Conservation (phyloP, 148 eudicot species). For the Fallopia convolvulus region DNA sequence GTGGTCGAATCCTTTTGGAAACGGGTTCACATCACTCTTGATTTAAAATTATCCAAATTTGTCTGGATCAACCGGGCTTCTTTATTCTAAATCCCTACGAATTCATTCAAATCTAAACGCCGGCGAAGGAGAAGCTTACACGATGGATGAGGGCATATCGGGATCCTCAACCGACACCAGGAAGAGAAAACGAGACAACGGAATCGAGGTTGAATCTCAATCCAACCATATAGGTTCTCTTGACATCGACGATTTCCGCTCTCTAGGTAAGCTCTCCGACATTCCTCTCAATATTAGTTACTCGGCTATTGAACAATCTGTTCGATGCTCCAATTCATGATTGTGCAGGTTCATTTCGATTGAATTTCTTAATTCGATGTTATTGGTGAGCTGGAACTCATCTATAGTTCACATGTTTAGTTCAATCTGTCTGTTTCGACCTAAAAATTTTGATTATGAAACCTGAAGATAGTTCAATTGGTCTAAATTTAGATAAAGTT, state of each 20-base stretch:
- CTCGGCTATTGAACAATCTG: not conserved
- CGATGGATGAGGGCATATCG: not conserved
- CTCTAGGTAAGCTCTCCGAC: not conserved
- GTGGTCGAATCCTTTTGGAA: too few relatives aligned
- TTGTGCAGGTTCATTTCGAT: not conserved
- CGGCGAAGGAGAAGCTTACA: not conserved
- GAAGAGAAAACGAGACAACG: slow-evolving; percentile 13
- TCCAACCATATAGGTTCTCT: not conserved
- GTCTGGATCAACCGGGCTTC: not conserved
- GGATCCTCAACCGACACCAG: slow-evolving; percentile 8
- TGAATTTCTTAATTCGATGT: not conserved
- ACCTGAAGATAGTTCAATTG: not conserved
- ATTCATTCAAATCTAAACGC: not conserved
- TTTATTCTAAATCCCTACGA: not conserved
- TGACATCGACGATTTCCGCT: not conserved
- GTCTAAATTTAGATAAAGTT: not conserved
- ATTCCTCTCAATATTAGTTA: not conserved
- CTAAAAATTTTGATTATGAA: not conserved
- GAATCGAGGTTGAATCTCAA: not conserved
- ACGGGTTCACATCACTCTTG: too few relatives aligned
- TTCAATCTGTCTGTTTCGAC: not conserved
- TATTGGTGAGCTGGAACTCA: not conserved
- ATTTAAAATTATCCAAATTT: not conserved
- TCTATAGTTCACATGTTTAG: not conserved
- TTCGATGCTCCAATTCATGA: not conserved